These are phyloP conservation scores for Trametes maxima DNA, from an alignment of 768 basidiomycete genomes.

Conservation along the genomic window DNA sequence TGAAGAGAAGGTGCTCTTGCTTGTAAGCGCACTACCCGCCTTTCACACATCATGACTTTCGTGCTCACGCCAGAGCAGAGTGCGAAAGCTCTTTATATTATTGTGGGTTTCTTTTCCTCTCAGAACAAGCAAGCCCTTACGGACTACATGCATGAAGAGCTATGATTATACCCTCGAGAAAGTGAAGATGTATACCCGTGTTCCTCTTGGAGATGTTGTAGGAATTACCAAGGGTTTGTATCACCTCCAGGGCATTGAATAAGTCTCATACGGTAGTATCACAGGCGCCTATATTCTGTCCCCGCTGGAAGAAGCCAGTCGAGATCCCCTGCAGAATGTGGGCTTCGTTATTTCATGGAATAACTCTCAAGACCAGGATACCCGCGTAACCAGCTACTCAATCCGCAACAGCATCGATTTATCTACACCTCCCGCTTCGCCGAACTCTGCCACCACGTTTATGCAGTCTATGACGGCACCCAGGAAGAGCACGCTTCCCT, in stretches of 20 bases:
- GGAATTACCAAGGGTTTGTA: slow-evolving; percentile 73
- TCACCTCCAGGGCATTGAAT: not conserved
- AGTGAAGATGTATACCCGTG: slow-evolving; percentile 85
- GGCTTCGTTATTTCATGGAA: slow-evolving; percentile 87
- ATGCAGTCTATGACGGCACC: slow-evolving; percentile 13
- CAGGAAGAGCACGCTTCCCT: slow-evolving; percentile 24
- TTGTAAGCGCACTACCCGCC: slow-evolving; percentile 56
- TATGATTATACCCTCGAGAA: slow-evolving; percentile 94
- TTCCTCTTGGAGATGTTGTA: slow-evolving; percentile 81
- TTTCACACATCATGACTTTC: slow-evolving; percentile 19
- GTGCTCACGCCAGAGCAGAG: slow-evolving; percentile 32
- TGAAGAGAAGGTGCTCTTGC: slow-evolving; percentile 90
- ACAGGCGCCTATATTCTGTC: slow-evolving; percentile 95
- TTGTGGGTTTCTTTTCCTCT: slow-evolving; percentile 50
- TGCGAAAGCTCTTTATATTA: slow-evolving; percentile 66
- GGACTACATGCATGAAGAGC: slow-evolving; percentile 50
- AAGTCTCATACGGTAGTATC: not conserved
- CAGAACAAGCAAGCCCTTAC: not conserved
- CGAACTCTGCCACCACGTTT: slow-evolving; percentile 9
- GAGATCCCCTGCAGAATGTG: slow-evolving; percentile 85
- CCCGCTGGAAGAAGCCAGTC: slow-evolving; percentile 87
- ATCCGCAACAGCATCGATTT: slow-evolving; percentile 65
- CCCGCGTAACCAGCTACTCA: slow-evolving; percentile 84
- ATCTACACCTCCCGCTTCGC: slow-evolving; percentile 26
- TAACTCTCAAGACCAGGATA: slow-evolving; percentile 61